phyloP scores from a whole-genome alignment of 2,329 filamentous ascomycete species.

The Hypoxylon sp. region DNA sequence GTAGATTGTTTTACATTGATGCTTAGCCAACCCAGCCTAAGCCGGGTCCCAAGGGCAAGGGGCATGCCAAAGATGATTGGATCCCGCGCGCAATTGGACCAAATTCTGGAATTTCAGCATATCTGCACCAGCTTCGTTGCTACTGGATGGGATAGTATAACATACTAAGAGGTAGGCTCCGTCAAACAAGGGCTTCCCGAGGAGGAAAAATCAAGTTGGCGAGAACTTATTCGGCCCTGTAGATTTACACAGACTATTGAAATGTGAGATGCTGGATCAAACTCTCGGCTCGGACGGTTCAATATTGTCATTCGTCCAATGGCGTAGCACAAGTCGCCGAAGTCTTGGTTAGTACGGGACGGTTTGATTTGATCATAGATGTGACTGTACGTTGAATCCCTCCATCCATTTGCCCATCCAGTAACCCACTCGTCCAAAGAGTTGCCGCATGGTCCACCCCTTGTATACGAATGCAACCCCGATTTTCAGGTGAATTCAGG shows the following conservation, averaged over 20 bases:
- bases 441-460: slow-evolving; percentile 42
- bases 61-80: slow-evolving; percentile 35
- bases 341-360: slow-evolving; percentile 35
- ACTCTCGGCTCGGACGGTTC: slow-evolving; percentile 40
- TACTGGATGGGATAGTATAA: neutral
- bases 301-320: slow-evolving; percentile 48
- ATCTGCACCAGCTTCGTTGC: slow-evolving; percentile 11
- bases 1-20: slow-evolving; percentile 59
- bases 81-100: slow-evolving; percentile 34
- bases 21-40: slow-evolving; percentile 46
- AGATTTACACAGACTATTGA: slow-evolving; percentile 45
- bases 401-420: slow-evolving; percentile 39
- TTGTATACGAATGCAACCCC: slow-evolving; percentile 45
- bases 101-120: slow-evolving; percentile 38
- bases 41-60: slow-evolving; percentile 22
- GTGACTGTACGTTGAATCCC: slow-evolving; percentile 37
- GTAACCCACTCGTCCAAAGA: slow-evolving; percentile 35
- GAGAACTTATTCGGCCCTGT: slow-evolving; percentile 25
- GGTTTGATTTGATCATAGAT: slow-evolving; percentile 27
- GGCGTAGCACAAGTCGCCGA: slow-evolving; percentile 48
- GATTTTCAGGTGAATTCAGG: slow-evolving; percentile 54
- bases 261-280: slow-evolving; percentile 42
- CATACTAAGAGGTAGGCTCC: neutral
- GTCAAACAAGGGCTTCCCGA: slow-evolving; percentile 13
- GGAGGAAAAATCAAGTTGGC: slow-evolving; percentile 10